Conservation (phyloP, 2,329 filamentous ascomycete genomes). For the Davidsoniella virescens region DNA sequence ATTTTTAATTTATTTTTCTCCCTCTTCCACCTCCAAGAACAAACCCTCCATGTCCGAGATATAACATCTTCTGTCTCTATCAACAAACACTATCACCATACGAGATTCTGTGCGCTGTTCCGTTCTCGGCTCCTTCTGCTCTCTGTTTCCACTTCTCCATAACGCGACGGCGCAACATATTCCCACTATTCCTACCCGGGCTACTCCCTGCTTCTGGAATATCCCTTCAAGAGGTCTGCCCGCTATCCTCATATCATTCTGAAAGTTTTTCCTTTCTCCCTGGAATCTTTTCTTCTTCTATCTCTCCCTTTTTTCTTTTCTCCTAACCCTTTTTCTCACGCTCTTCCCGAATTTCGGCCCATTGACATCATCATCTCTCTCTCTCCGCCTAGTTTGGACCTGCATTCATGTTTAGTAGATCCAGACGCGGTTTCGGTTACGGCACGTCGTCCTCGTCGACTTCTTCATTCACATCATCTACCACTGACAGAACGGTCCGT, state of each 20-base stretch:
- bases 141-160: background rate
- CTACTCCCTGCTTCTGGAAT: background rate
- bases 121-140: background rate
- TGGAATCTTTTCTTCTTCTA: background rate
- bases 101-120: background rate
- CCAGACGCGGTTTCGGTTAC: constrained; percentile 6
- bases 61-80: background rate
- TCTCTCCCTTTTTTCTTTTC: background rate
- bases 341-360: background rate
- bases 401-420: constrained; percentile 6
- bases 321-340: constrained; percentile 1
- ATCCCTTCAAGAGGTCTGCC: background rate
- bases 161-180: background rate
- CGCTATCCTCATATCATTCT: background rate
- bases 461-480: constrained; percentile 1
- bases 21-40: background rate
- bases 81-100: background rate
- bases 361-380: no score
- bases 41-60: background rate
- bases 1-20: background rate
- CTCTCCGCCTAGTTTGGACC: background rate
- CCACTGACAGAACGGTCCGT: background rate
- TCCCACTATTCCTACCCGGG: background rate
- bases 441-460: constrained; percentile 7
- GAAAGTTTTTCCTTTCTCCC: background rate